Evolutionary conservation across 768 basidiomycete species (phyloP).

Genomic region (Steccherinum ochraceum): DNA sequence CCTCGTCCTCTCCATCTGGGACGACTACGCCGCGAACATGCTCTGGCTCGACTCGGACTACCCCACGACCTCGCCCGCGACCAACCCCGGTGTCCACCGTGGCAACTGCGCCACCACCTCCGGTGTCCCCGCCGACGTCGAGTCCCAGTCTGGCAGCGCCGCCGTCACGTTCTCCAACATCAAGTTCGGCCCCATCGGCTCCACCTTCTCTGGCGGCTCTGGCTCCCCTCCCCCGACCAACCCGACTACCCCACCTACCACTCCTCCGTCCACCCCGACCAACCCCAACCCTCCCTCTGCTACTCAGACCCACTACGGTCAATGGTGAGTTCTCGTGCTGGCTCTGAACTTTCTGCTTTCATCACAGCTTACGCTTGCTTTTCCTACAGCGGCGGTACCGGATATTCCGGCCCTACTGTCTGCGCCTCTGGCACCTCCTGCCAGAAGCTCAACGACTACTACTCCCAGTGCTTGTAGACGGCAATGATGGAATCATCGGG

Average conservation of each 20-base stretch:
- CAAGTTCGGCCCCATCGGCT: conserved; percentile 43
- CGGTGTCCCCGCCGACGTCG: conserved; percentile 40
- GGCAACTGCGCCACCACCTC: conserved; percentile 44
- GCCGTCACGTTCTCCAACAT: conserved; percentile 53
- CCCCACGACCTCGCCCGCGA: conserved; percentile 24
- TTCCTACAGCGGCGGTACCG: conserved; percentile 13
- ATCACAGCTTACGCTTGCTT: neutral
- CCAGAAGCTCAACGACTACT: conserved; percentile 9
- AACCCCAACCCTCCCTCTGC: neutral
- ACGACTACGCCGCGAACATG: conserved; percentile 49
- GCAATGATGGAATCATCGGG: too few relatives aligned
- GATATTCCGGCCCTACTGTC: conserved; percentile 8
- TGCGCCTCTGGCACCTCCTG: conserved; percentile 8
- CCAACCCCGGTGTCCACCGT: conserved; percentile 40
- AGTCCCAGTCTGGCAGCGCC: conserved; percentile 31
- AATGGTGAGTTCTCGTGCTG: neutral
- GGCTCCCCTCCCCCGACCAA: conserved; percentile 1
- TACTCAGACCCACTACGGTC: neutral
- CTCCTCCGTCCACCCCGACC: neutral
- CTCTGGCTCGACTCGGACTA: conserved; percentile 53
- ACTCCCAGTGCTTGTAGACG: conserved; percentile 26
- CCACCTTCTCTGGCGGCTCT: conserved; percentile 27
- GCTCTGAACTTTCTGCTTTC: neutral
- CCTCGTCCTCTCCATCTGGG: conserved; percentile 35
- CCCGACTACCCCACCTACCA: neutral